Evolutionary conservation across 768 basidiomycete genomes (phyloP), one percentile per base, ranked within the genome.

Genomic region (Panaeolus cyanescens): DNA sequence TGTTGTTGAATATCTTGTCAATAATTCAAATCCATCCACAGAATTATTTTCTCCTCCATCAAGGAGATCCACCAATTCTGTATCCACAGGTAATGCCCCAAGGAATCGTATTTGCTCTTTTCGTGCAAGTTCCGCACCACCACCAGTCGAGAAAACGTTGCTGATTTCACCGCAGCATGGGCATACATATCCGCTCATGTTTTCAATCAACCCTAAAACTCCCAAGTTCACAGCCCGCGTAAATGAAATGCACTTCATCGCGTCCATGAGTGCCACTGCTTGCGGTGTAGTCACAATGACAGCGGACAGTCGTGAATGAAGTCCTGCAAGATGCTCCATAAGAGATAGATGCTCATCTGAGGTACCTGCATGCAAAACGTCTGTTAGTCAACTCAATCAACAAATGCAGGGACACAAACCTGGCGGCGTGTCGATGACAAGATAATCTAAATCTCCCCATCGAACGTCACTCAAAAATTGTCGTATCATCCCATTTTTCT

Each of bases 161-260:
- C 89, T 93, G 66, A 98, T 80, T 74, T 98, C 96, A 15, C 93
- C 93, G 72, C 97, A 99, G 71, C 96, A 97, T 45, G 97, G 97
- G 70, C 96, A 99, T 19, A 91, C 92, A 76, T 97, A 99, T 55
- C 97, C 97, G 65, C 93, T 92, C 97, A 99, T 99, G 77, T 99
- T 99, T 72, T 99, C 97, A 67, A 99, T 88, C 55, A 99, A 74
- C 8, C 97, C 97, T 59, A 96, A 78, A 33, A 99, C 89, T 13
- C 91, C 95, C 12, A 99, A 79, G 55, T 85, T 84, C 65, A 95
- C 91, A 8, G 93, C 85, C 17, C 91, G 91, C 13, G 96, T 93
- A 77, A 99, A 99, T 37, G 95, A 96, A 61, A 99, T 84, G 66
- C 95, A 97, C 77, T 99, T 99, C 81, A 95, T 89, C 53, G 91